These are phyloP conservation scores for Citrullus colocynthis DNA, from an alignment of 306 rosid genomes.

Conservation along the genomic window DNA sequence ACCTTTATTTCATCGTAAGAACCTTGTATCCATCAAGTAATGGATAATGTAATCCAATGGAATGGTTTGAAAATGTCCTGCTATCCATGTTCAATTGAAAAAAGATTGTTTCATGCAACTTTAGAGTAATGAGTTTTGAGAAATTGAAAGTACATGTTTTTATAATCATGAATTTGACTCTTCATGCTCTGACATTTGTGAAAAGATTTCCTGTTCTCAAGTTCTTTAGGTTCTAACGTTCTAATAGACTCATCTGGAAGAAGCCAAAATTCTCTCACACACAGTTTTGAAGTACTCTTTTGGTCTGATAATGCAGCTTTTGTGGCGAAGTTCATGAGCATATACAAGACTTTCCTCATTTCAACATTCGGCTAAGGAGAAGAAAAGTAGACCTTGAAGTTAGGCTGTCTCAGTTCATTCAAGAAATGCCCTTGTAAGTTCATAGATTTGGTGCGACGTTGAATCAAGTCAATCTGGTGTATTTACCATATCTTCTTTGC, in stretches of 20 bases:
- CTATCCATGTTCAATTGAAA: neutral
- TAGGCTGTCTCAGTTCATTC: neutral
- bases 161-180: neutral
- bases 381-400: neutral
- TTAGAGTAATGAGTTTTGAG: neutral
- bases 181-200: neutral
- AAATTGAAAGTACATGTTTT: neutral
- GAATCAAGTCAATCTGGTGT: neutral
- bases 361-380: constrained; percentile 60
- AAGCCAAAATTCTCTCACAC: neutral
- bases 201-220: neutral
- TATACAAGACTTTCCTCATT: constrained; percentile 71
- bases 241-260: neutral
- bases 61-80: neutral
- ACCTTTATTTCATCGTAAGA: neutral
- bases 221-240: neutral
- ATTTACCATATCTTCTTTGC: neutral
- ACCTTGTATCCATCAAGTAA: neutral
- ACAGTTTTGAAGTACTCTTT: neutral
- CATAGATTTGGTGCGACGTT: neutral
- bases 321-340: constrained; percentile 93
- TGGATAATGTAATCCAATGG: neutral
- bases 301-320: constrained; percentile 41
- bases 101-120: neutral
- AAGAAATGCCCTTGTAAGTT: neutral